Conservation (phyloP, 371 early-diverging fungal genomes). For the Smittium culicis region DNA sequence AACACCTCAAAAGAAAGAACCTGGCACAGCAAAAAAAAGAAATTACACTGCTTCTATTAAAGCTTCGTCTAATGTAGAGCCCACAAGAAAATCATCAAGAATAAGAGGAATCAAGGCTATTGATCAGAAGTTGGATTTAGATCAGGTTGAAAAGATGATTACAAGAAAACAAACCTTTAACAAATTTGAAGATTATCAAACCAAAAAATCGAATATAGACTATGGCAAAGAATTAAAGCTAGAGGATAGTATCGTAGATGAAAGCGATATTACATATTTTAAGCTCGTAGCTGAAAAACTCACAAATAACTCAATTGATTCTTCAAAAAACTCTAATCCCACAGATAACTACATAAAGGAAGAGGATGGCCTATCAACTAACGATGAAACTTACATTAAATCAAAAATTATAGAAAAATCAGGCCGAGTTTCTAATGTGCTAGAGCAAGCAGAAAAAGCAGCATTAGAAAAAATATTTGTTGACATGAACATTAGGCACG, state of each 20-base stretch:
- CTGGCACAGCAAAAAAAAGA: background rate
- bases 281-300: background rate
- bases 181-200: too few species aligned
- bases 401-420: background rate
- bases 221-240: background rate
- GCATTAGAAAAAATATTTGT: constrained; percentile 11
- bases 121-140: background rate
- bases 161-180: background rate
- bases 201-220: background rate
- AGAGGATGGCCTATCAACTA: background rate
- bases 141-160: background rate
- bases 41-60: background rate
- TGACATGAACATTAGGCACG: constrained; percentile 29
- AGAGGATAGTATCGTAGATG: background rate
- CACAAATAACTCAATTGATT: background rate
- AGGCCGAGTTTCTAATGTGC: background rate
- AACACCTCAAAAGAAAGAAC: constrained; percentile 5
- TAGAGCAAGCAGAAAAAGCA: constrained; percentile 4
- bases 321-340: background rate
- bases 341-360: background rate
- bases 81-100: constrained; percentile 1
- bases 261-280: background rate
- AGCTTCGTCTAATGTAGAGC: background rate
- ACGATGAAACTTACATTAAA: background rate
- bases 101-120: background rate